Conservation (phyloP, 768 basidiomycete species). For the Russula sp. region DNA sequence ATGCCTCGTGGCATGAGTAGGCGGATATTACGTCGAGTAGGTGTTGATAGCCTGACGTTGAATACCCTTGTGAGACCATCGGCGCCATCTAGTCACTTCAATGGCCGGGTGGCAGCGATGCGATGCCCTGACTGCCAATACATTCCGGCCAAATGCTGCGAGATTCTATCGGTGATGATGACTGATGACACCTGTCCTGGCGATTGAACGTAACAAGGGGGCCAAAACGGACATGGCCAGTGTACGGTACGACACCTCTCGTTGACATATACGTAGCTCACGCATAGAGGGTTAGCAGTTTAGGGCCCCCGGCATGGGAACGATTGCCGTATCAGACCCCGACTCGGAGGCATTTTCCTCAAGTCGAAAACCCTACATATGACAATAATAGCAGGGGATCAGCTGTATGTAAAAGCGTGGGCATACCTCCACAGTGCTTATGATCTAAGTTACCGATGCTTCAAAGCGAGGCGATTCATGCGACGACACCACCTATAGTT, state of each 20-base stretch:
- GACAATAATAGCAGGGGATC: background rate
- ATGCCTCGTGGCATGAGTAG: background rate
- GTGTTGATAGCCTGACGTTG: background rate
- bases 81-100: background rate
- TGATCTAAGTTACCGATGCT: background rate
- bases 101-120: background rate
- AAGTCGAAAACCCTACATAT: background rate
- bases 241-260: background rate
- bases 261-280: background rate
- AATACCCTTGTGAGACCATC: background rate
- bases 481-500: background rate
- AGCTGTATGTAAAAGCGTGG: background rate
- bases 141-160: background rate
- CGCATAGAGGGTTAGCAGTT: background rate
- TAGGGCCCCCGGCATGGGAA: background rate
- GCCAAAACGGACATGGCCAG: background rate
- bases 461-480: background rate
- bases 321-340: background rate
- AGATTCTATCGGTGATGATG: background rate
- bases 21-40: conserved; percentile 7
- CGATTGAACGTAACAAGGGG: background rate
- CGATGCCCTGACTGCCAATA: background rate
- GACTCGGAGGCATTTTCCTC: background rate
- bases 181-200: conserved; percentile 3
- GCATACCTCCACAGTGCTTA: too few relatives aligned